Base-by-base conservation (phyloP, 2,329 filamentous ascomycete species). In the Ophiostoma sp. region DNA sequence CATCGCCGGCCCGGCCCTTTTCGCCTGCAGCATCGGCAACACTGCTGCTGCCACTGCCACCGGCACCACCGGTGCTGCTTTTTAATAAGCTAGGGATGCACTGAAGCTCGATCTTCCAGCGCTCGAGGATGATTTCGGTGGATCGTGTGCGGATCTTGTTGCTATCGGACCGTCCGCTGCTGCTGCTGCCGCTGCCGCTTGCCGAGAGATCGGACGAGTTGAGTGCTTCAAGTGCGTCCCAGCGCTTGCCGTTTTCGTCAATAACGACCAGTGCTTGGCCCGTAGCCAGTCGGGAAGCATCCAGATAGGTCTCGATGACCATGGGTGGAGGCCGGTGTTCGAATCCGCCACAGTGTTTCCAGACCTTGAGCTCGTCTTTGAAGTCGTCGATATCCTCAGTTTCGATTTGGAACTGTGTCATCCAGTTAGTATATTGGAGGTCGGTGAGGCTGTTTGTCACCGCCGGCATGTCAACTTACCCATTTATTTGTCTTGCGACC, bases 341-440 rank as follows among this genome's bases (percentile, higher is more conserved):
- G 76, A 92, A 88, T 74, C 92, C 89, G 80, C 95, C 92, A 79
- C 92, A 93, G 63, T 85, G 88, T 82, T 91, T 95, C 95, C 95
- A 99, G 73, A 89, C 86, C 78, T 88, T 87, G 75, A 98, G 87
- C 76, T 96, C 92, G 76, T 97, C 92, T 78, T 88, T 87, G 79
- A 97, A 94, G 75, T 93, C 90, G 79, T 97, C 93, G 76, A 95
- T 95, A 78, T 99, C 96, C 78, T 97, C 93, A 61, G 97, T 91
- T 77, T 97, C 92, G 77, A 98, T 90, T 85, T 97, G 97, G 83
- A 98, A 99, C 96, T 98, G 79, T 63, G 63, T 7, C 15, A 15
- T 1, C 31, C 8, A 48, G 55, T 70, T 28, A 61, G 71, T 33
- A 59, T 19, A 17, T 9, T 28, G 9, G 25, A n/a, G 45, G 1